Percentiles rank a stretch among this genome's conserved stretches.
These are phyloP conservation scores for Phytopythium litorale DNA, from an alignment of 352 stramenopile species.

Conservation along the genomic window DNA sequence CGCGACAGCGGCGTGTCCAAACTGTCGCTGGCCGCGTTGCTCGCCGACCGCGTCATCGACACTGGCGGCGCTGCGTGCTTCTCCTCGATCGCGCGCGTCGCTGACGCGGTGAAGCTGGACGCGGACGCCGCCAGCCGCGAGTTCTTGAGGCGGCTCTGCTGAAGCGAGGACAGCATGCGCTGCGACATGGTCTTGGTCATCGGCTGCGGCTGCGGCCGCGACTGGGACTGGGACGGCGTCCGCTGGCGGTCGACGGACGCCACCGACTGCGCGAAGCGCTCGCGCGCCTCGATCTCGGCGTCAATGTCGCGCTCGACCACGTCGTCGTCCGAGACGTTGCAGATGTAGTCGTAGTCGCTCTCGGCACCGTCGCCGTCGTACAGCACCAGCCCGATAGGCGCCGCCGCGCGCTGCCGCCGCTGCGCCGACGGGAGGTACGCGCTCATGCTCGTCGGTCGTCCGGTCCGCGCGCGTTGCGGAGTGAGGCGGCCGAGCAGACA, in stretches of 20 bases:
- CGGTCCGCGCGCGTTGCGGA: not conserved
- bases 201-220: not conserved
- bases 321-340: constrained; percentile 60
- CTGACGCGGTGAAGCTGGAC: constrained; percentile 1
- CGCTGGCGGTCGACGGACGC: not conserved
- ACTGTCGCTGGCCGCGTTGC: constrained; percentile 11
- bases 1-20: constrained; percentile 21
- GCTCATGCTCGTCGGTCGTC: not conserved
- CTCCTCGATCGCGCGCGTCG: not conserved
- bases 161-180: constrained; percentile 54
- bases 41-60: not conserved
- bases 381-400: constrained; percentile 10
- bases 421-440: constrained; percentile 5
- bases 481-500: not conserved
- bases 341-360: constrained; percentile 32
- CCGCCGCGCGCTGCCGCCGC: constrained; percentile 1
- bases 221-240: not conserved
- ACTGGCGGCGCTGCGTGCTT: not conserved
- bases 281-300: constrained; percentile 62
- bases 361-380: constrained; percentile 23
- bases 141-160: constrained; percentile 30
- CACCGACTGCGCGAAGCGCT: constrained; percentile 13
- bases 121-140: constrained; percentile 8
- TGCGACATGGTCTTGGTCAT: constrained; percentile 45
- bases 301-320: constrained; percentile 68